Evolutionary conservation across 441 rosid species (phyloP), one percentile per base, ranked within the genome.

Genomic region (Lepidium campestre): DNA sequence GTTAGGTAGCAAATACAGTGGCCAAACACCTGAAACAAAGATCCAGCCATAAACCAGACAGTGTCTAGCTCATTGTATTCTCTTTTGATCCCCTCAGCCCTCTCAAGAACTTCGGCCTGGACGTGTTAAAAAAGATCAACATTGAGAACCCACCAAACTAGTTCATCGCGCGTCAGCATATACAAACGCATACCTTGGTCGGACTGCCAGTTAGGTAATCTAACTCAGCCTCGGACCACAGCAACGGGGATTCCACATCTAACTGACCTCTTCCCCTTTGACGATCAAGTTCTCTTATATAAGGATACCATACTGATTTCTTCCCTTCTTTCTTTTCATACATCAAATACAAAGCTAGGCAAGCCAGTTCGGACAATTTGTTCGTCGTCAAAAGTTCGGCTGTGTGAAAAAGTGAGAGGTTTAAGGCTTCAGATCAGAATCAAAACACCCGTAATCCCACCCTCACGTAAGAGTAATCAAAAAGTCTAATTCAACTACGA

Each of bases 41-140:
- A 93, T 58, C 98, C 98, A 69, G 94, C 34, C 98, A 93, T 90
- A 79, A 93, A 93, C 98, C 97, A 93, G 68, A 93, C 94, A 31
- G 97, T 90, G 78, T 90, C 98, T 17, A 93, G 94, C 83, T 93
- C 97, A 62, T 80, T 74, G 63, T 88, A 91, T 64, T 88, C 93
- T 79, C 89, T 84, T 76, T 71, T 88, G 66, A 93, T 93, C 70
- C 97, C 96, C 68, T 82, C 90, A 36, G 86, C 91, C 79, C 96
- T 87, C 68, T 81, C 90, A 53, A 93, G 82, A 80, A 90, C 86
- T 81, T 85, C 96, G 23, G 83, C 96, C 97, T 90, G 67, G 62
- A 71, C 60, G 57, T 23, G 65, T 71, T 36, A 60, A 47, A 75
- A 48, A 75, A 68, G 56, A 77, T 48, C 72, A 73, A 20, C 39